These are phyloP conservation scores for Cercophora sp. DNA, from an alignment of 495 filamentous ascomycete species.

Conservation along the genomic window DNA sequence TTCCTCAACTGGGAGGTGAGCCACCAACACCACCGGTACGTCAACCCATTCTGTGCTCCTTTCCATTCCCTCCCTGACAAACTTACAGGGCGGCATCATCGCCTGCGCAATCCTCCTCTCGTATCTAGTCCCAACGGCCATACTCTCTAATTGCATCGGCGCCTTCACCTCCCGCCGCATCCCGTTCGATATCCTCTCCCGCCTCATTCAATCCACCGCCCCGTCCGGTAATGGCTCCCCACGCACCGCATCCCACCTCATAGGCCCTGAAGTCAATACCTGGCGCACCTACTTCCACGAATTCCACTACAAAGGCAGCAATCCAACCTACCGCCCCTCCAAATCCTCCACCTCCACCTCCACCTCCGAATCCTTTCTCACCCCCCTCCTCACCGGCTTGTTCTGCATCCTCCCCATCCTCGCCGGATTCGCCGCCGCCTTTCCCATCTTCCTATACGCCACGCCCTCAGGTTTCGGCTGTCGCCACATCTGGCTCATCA, in stretches of 20 bases:
- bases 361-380: neutral
- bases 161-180: constrained; percentile 5
- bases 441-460: constrained; percentile 2
- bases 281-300: constrained; percentile 9
- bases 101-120: constrained; percentile 5
- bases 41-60: neutral
- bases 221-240: neutral
- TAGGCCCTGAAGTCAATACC: too few relatives aligned
- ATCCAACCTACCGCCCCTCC: neutral
- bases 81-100: neutral
- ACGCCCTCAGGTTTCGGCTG: neutral
- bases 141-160: constrained; percentile 9
- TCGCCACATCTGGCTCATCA: constrained; percentile 3
- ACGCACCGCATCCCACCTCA: neutral
- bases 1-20: neutral
- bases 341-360: neutral
- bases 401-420: neutral
- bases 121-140: constrained; percentile 2
- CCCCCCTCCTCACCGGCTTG: neutral
- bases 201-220: neutral
- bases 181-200: neutral
- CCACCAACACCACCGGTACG: constrained; percentile 1
- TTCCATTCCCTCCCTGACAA: neutral
- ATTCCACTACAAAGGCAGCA: constrained; percentile 6
- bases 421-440: neutral